Percentiles rank a stretch among this genome's conserved stretches.
These are phyloP conservation scores for Pichia sporocuriosa DNA, from an alignment of 805 yeast genomes.

Conservation along the genomic window DNA sequence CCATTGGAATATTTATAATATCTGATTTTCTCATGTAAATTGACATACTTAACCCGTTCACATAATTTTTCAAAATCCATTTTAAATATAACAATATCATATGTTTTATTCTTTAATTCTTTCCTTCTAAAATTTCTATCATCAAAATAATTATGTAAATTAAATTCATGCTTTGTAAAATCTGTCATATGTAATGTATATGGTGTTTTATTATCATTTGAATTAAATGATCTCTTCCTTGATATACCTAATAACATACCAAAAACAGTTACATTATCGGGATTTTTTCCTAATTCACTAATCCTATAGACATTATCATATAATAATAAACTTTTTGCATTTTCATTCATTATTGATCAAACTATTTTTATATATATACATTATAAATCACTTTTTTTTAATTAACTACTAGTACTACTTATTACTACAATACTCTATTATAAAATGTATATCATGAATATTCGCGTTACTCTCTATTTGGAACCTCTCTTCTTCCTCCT, in stretches of 20 bases:
- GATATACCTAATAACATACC: conserved; percentile 22
- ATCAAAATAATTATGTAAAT: background rate
- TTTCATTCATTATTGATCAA: too few relatives aligned
- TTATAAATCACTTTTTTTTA: too few relatives aligned
- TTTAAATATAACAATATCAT: conserved; percentile 4
- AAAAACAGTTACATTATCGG: conserved; percentile 8
- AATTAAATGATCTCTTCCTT: conserved; percentile 2
- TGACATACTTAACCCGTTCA: background rate
- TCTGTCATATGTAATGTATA: conserved; percentile 21
- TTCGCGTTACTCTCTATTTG: too few relatives aligned
- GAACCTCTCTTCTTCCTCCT: too few relatives aligned
- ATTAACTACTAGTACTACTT: too few relatives aligned
- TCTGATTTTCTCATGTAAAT: conserved; percentile 3
- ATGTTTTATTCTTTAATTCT: background rate
- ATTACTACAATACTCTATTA: too few relatives aligned
- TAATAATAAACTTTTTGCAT: too few relatives aligned
- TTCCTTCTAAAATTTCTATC: conserved; percentile 1
- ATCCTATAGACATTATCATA: background rate
- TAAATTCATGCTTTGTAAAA: conserved; percentile 12
- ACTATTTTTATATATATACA: too few relatives aligned
- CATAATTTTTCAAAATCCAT: background rate
- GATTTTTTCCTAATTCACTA: background rate
- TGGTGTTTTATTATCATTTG: conserved; percentile 10
- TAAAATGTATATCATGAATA: too few relatives aligned
- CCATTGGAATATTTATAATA: background rate